Evolutionary conservation across 257 asterid genomes (phyloP).

Genomic region (Solanum lycopersicoides): DNA sequence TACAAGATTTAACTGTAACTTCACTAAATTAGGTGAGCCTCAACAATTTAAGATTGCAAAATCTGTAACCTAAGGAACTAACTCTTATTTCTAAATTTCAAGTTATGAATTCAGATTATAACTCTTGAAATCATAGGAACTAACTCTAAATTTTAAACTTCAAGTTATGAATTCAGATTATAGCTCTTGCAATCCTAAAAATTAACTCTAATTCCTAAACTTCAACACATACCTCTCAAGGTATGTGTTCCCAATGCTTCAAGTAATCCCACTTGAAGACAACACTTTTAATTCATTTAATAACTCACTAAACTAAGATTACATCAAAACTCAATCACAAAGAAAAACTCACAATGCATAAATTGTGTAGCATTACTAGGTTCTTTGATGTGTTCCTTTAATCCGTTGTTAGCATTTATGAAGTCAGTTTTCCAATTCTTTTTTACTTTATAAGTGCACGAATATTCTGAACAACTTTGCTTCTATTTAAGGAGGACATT

Average conservation of each 20-base stretch:
- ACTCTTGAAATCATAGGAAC: not conserved
- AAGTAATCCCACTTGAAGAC: not conserved
- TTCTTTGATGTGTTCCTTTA: not conserved
- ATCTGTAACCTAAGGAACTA: not conserved
- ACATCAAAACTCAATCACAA: not conserved
- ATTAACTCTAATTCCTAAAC: not conserved
- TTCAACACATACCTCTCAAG: not conserved
- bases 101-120: not conserved
- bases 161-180: not conserved
- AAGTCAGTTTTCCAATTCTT: not conserved
- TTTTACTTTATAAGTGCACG: not conserved
- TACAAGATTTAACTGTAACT: no score
- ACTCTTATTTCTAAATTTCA: not conserved
- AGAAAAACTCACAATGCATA: not conserved
- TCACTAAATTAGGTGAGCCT: not conserved
- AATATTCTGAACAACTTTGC: no score
- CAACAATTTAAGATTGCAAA: no score
- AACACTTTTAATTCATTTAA: not conserved
- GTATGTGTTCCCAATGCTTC: not conserved
- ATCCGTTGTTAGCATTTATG: not conserved
- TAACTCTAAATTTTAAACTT: no score
- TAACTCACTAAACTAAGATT: not conserved
- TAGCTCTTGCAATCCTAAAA: not conserved
- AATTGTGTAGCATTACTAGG: not conserved
- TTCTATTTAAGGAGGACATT: not conserved